phyloP scores from a whole-genome alignment of 441 rosid genomes.

The Flueggea neowawraea region DNA sequence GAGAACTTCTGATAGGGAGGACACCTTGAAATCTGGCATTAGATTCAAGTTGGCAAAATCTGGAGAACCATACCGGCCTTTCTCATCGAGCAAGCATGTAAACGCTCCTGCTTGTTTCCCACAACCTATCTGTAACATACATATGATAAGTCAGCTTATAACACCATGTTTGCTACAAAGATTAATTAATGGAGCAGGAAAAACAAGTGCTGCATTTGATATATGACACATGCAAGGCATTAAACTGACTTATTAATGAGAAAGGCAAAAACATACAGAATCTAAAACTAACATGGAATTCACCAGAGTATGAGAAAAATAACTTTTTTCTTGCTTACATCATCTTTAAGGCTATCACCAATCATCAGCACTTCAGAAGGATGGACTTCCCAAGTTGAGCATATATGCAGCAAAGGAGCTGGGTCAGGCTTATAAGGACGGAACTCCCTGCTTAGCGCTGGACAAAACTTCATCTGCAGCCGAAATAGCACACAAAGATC shows the following conservation, averaged over 20 bases:
- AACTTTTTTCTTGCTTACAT: constrained; percentile 37
- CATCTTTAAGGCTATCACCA: constrained; percentile 97
- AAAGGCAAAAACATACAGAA: no score
- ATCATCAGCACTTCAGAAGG: constrained; percentile 91
- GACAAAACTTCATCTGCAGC: constrained; percentile 62
- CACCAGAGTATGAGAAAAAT: no score
- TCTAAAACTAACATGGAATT: no score
- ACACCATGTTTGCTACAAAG: background rate
- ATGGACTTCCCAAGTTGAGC: constrained; percentile 75
- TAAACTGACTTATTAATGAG: no score
- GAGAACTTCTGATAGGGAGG: constrained; percentile 55
- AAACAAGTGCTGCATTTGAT: background rate
- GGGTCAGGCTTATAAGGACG: constrained; percentile 94
- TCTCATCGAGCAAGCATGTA: constrained; percentile 88
- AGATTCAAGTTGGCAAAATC: constrained; percentile 47
- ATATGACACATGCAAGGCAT: no score
- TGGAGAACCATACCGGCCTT: constrained; percentile 49
- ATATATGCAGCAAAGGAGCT: constrained; percentile 83
- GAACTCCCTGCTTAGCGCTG: constrained; percentile 95
- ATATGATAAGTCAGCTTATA: constrained; percentile 10
- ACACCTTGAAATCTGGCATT: constrained; percentile 75
- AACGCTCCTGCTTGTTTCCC: constrained; percentile 86
- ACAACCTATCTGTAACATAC: constrained; percentile 59
- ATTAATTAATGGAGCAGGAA: background rate
- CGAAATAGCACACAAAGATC: background rate